Conservation (phyloP, 768 basidiomycete species). For the Rhizopogon vinicolor region DNA sequence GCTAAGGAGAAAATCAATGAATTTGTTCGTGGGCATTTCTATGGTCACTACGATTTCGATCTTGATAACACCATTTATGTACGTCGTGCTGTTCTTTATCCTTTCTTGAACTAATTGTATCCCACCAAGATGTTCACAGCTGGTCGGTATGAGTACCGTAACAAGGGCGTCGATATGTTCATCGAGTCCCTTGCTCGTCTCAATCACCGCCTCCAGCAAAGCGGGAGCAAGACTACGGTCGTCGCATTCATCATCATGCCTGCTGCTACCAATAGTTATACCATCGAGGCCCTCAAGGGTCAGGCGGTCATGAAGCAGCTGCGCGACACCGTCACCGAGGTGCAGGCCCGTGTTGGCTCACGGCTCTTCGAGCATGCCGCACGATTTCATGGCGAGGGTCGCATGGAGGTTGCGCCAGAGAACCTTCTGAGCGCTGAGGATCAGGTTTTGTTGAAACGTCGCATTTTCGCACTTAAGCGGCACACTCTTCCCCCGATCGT, state of each 20-base stretch:
- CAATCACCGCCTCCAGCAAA: constrained; percentile 57
- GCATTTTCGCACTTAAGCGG: constrained; percentile 94
- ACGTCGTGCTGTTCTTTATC: constrained; percentile 17
- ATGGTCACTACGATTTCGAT: constrained; percentile 96
- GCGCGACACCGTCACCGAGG: constrained; percentile 92
- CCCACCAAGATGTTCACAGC: constrained; percentile 86
- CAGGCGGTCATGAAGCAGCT: constrained; percentile 98
- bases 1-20: constrained; percentile 98
- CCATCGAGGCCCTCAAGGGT: constrained; percentile 93
- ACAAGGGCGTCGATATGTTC: constrained; percentile 99
- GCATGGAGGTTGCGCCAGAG: constrained; percentile 66
- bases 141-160: constrained; percentile 98
- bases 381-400: constrained; percentile 83
- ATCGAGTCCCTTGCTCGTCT: constrained; percentile 93
- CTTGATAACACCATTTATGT: constrained; percentile 88
- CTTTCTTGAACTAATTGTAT: constrained; percentile 6
- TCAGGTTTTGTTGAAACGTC: constrained; percentile 89
- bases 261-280: constrained; percentile 93
- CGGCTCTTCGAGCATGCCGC: constrained; percentile 93
- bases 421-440: constrained; percentile 87
- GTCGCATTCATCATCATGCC: constrained; percentile 99
- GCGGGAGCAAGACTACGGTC: constrained; percentile 73
- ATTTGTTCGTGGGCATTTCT: constrained; percentile 96
- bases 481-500: constrained; percentile 92
- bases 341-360: constrained; percentile 89